Evolutionary conservation across 352 stramenopile species (phyloP).

Genomic region (Lagenidium giganteum): DNA sequence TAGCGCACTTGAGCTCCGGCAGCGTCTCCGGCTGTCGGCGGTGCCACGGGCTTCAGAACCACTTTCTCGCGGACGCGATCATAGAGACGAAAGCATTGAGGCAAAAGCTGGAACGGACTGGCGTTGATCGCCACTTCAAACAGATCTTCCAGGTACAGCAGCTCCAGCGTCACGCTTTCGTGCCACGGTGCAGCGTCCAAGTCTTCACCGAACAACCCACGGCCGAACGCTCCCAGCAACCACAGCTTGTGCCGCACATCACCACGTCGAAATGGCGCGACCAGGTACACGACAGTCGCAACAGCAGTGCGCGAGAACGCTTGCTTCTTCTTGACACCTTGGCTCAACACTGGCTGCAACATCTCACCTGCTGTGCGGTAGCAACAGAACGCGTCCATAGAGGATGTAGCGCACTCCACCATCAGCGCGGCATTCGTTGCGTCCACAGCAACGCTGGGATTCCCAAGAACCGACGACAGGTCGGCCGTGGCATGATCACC

Average conservation of each 20-base stretch:
- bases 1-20: constrained; percentile 15
- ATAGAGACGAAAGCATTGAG: constrained; percentile 52
- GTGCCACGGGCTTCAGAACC: constrained; percentile 26
- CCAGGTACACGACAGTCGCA: constrained; percentile 52
- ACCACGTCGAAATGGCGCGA: constrained; percentile 40
- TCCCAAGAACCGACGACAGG: constrained; percentile 25
- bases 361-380: constrained; percentile 49
- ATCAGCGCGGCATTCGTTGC: constrained; percentile 42
- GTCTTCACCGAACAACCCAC: constrained; percentile 35
- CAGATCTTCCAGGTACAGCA: constrained; percentile 57
- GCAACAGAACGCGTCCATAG: constrained; percentile 43
- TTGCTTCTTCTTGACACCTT: constrained; percentile 44
- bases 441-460: constrained; percentile 36
- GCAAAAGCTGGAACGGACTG: constrained; percentile 48
- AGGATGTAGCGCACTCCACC: constrained; percentile 34
- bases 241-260: constrained; percentile 64
- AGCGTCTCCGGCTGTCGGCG: not conserved
- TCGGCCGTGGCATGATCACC: constrained; percentile 44
- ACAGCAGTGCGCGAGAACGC: constrained; percentile 49
- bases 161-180: constrained; percentile 45
- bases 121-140: constrained; percentile 53
- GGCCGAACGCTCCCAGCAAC: constrained; percentile 42
- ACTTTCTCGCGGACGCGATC: constrained; percentile 48
- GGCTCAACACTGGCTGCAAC: constrained; percentile 34
- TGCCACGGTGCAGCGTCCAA: constrained; percentile 22